Evolutionary conservation across 139 green algal species (phyloP), one percentile per base, ranked within the genome.

Genomic region (Haematococcus sp.): DNA sequence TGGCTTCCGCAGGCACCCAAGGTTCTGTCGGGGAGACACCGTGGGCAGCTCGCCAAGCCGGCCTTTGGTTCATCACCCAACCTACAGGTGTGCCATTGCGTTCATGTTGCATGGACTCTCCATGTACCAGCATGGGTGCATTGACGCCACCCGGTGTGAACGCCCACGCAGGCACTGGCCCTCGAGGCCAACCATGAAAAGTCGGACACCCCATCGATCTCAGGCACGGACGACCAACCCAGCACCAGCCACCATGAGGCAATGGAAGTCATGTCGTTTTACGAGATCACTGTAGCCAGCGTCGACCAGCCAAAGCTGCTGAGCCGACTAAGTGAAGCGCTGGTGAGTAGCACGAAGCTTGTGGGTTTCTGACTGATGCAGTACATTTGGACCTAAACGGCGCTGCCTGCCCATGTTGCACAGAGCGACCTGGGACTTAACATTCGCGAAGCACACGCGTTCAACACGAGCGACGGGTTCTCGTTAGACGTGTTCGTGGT

Each of bases 361-460:
- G 9, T 27, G 54, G n/a, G 22, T 13, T 13, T 28, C 17, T 28
- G n/a, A 15, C 17, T 15, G 46, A 23, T 55, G 46, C 46, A 55
- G 54, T 27, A 27, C 22, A 11, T 32, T 28, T 32, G 54, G 15
- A 28, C n/a, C 15, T 27, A 27, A 13, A 61, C 22, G n/a, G 22
- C n/a, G 46, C 46, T 55, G 15, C 17, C 46, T 55, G 15, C 17
- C 17, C 17, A 23, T 15, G 25, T 27, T 27, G 19, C 7, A 71
- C 86, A 94, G 91, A 85, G 89, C 40, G 94, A 98, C 75, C 60
- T 98, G 19, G 93, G 92, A 5, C 84, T 99, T 5, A 98, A 99
- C 79, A 99, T 99, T 35, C 90, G 93, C 25, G 95, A 99, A 78
- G 96, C 96, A 16, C 95, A 99, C 76, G 96, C 94, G 0, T 99